Base-by-base conservation (phyloP, 208 protist species). In the Zelonia costaricensis region DNA sequence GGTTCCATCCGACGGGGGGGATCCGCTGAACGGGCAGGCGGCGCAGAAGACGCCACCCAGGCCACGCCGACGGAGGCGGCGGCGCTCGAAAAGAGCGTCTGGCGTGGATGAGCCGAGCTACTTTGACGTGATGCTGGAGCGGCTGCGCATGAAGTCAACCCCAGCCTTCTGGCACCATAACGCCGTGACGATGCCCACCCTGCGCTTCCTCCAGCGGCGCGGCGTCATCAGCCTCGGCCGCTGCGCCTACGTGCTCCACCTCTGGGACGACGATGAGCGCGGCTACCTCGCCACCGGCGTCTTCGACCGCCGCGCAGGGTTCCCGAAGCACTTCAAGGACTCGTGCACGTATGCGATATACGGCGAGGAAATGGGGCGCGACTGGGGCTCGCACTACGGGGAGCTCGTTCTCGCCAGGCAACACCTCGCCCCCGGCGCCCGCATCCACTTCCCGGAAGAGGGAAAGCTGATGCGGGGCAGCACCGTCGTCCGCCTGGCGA, bases 161-260 rank as follows among this genome's bases (percentile, higher is more conserved):
- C 86, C 76, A 7, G 70, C 75, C 48, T 83, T 86, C 67, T 60
- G 89, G n/a, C 89, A 95, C 38, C 83, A 93, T 60, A 95, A 95
- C 67, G 63, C 76, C 18, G 48, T 90, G 33, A 27, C 80, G 18
- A 65, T 76, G 4, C 48, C 52, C 13, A 82, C 86, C 58, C 68
- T 86, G 66, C 69, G 74, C 45, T 45, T 91, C 31, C 61, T 95
- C 22, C 51, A 74, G 9, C 56, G 46, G 4, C 82, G 76, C 53
- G 80, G 84, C 64, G 66, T 74, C 53, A 82, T 82, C 13, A 56
- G 53, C 23, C 79, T 80, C n/a, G 54, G 54, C 23, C 18, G 46
- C 13, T 4, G 27, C 16, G 27, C 39, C 13, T 53, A 88, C 18
- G 48, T 77, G 25, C 59, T 93, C 43, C 89, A 78, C 30, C 78